Base-by-base conservation (phyloP, 768 basidiomycete genomes). In the Russula sp. region DNA sequence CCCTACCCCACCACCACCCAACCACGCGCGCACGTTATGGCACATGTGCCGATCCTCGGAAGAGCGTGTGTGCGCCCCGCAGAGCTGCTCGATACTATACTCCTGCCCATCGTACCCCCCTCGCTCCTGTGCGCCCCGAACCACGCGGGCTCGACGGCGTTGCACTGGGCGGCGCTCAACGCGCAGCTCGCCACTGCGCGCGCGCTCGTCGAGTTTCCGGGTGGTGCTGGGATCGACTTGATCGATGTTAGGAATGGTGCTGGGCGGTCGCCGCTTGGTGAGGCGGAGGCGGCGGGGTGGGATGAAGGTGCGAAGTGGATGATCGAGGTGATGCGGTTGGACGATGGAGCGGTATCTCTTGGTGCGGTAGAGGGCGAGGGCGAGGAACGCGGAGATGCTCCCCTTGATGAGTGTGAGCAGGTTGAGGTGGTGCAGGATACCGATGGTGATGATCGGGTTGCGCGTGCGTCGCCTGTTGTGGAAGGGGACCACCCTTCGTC, bases 151-250 rank as follows among this genome's bases (percentile, higher is more conserved):
- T 95, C 94, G 29, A 95, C 90, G 2, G 81, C 95, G 7, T 74
- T 97, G 7, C 95, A 98, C 69, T 97, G 94, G 94, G 93, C 94
- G 0, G 83, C 89, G 2, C 72, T 93, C 43, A 98, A 97, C 72
- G 76, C 80, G 2, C 94, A 95, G 67, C 81, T 96, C 3, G 70
- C 73, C 7, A 70, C 85, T 50, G 78, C 81, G 1, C 79, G 85
- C 70, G 77, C 75, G 39, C 81, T 93, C 35, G 81, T 92, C 11
- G 72, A 77, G 55, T 79, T 78, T 65, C 74, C 80, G 0, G 68
- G 66, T 22, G 86, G 87, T 0, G 84, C 85, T 1, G 84, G 93
- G 1, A 71, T 80, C 32, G 79, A 80, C 69, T 73, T 87, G 65
- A 93, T 92, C 68, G 92, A 88, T 71, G 79, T 84, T 61, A 89